These are phyloP conservation scores for Solanum bukasovii DNA, from an alignment of 257 asterid genomes.

Conservation along the genomic window DNA sequence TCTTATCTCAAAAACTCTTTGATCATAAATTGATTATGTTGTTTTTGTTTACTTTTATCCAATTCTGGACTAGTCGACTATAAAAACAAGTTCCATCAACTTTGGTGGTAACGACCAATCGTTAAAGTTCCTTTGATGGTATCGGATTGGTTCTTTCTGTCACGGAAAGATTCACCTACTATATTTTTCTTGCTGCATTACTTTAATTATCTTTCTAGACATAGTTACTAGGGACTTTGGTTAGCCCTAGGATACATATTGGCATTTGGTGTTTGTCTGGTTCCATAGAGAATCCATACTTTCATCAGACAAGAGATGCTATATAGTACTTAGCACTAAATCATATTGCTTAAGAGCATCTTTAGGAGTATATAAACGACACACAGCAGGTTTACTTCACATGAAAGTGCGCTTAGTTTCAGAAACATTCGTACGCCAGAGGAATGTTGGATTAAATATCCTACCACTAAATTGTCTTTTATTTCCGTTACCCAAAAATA, in stretches of 20 bases:
- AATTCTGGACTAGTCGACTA: background rate
- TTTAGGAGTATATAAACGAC: background rate
- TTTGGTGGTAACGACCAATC: background rate
- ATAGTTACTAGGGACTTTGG: background rate
- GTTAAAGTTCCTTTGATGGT: background rate
- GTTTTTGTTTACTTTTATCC: background rate
- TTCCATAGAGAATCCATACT: background rate
- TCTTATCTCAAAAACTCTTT: background rate
- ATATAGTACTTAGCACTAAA: background rate
- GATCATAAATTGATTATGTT: background rate
- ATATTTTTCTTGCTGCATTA: background rate
- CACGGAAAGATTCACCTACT: conserved; percentile 5
- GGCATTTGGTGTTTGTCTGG: background rate
- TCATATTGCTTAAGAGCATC: background rate
- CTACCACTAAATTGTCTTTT: background rate
- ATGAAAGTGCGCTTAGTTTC: background rate
- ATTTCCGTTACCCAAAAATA: background rate
- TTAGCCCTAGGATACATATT: background rate
- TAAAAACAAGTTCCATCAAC: background rate
- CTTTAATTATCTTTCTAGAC: background rate
- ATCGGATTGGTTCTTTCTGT: background rate
- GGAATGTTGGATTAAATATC: background rate
- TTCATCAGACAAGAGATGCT: background rate
- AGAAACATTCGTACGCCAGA: background rate
- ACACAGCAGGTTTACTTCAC: background rate